Evolutionary conservation across 306 rosid species (phyloP), one percentile per base, ranked within the genome.

Genomic region (Fragaria ananassa): DNA sequence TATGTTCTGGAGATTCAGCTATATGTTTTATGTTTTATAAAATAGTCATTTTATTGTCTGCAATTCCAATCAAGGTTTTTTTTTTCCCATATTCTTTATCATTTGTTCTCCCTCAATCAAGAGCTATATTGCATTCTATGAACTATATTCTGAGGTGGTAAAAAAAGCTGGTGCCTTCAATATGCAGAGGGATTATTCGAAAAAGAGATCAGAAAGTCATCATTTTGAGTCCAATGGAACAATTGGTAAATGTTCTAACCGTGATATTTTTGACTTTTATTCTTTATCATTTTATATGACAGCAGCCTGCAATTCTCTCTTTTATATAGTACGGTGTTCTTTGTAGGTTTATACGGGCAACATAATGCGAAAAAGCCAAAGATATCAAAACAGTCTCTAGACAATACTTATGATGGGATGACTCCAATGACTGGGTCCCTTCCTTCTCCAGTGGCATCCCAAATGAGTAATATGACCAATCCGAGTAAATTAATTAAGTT

Each of bases 371-470:
- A 96, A 94, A 96, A 87, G 93, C 90, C 80, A 9, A 96, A 96
- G 89, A 80, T 82, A 72, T 77, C 81, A 72, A 96, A 91, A 74
- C 96, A 93, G 74, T 70, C 96, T 45, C 81, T 85, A 41, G 99
- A 96, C 77, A 88, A 54, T 73, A 83, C 90, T 74, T 93, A 83
- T 79, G 99, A 93, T 81, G 86, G 88, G 73, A 79, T 86, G 41
- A 72, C 89, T 78, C 86, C 93, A 42, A 80, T 83, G 75, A 70
- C 88, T 74, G 96, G 93, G 76, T 91, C 98, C 74, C 79, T 93
- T 82, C 97, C 98, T 81, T 96, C 99, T 64, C 98, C 99, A 49
- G 99, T 87, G 72, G 89, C 97, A 53, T 89, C 98, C 54, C 99
- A 92, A 85, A 91, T 90, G 88, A 90, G 95, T 87, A 93, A 92